Evolutionary conservation across 2,329 filamentous ascomycete genomes (phyloP).

Genomic region (Colletotrichum chlorophyti): DNA sequence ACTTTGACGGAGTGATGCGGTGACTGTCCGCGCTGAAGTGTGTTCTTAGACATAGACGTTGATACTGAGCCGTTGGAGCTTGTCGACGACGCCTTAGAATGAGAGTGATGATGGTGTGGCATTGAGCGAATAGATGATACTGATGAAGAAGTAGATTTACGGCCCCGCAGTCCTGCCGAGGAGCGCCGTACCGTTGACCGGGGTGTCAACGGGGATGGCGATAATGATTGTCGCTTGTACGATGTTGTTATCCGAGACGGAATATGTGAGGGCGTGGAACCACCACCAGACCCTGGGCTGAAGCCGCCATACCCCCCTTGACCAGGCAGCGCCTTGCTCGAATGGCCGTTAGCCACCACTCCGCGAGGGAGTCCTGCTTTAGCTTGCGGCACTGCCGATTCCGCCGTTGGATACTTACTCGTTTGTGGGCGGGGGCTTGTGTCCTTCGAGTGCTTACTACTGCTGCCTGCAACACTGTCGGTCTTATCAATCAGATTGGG

Average conservation of each 20-base stretch:
- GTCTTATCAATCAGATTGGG: conserved; percentile 64
- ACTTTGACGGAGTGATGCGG: conserved; percentile 94
- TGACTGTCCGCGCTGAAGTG: conserved; percentile 69
- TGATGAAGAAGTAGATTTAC: conserved; percentile 95
- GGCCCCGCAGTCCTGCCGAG: conserved; percentile 82
- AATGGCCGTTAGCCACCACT: conserved; percentile 58
- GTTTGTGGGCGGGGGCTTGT: conserved; percentile 66
- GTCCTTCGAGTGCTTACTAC: conserved; percentile 55
- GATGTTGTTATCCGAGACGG: conserved; percentile 43
- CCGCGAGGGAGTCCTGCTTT: conserved; percentile 57
- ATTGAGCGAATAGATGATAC: conserved; percentile 93
- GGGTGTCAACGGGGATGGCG: conserved; percentile 86
- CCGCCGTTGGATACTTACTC: conserved; percentile 58
- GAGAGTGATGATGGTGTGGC: conserved; percentile 83
- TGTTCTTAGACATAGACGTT: conserved; percentile 71
- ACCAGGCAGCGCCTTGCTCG: conserved; percentile 34
- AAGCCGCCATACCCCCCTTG: conserved; percentile 8
- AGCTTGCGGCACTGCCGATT: conserved; percentile 41
- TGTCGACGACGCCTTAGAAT: conserved; percentile 93
- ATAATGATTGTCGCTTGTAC: conserved; percentile 81
- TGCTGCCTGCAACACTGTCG: conserved; percentile 40
- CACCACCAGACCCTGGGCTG: conserved; percentile 35
- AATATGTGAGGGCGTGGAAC: conserved; percentile 38
- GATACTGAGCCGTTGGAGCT: conserved; percentile 81
- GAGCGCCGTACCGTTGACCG: conserved; percentile 84